Evolutionary conservation across 2,329 filamentous ascomycete species (phyloP), one percentile per base, ranked within the genome.

Genomic region (Myriangium duriaei): DNA sequence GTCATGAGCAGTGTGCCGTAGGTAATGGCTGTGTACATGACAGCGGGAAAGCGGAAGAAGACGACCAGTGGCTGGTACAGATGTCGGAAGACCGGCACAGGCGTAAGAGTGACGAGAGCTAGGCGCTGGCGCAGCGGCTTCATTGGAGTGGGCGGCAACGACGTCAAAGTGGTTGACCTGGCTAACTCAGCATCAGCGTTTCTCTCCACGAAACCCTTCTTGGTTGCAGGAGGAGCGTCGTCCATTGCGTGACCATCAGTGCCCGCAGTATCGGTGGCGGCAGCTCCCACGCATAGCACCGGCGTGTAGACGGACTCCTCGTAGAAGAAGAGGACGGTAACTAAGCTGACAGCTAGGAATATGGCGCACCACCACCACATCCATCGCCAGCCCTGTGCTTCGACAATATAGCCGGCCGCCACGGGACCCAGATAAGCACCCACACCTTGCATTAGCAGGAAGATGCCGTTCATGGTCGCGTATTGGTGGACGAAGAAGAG

Each of bases 331-430:
- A 60, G 19, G 29, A 68, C 58, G 9, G 59, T 41, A 3, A 67
- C 3, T 0, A 68, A 39, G 4, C 54, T 51, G 7, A 55, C 35
- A 3, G 50, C 54, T 35, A 61, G 60, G 42, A 58, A 55, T 29
- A 64, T 62, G 11, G 57, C 57, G 39, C 54, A 61, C 34, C 59
- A 69, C 64, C 64, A 68, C 58, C 59, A 70, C 1, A 62, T 55
- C 64, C 64, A 71, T 10, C 66, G 53, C 68, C 68, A 72, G 1
- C 64, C 66, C 45, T 64, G 58, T 1, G 50, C 48, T 0, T 51
- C 47, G 0, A 59, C 58, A n/a, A 64, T 51, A 44, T 59, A 65
- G 12, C 63, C 62, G 5, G 63, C 50, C 14, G 57, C 55, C 5
- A 67, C 47, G 0, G 61, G 56, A 1, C 54, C 58, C 1, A 70